Base-by-base conservation (phyloP, 2,329 filamentous ascomycete species). In the Colletotrichum endophyticum region DNA sequence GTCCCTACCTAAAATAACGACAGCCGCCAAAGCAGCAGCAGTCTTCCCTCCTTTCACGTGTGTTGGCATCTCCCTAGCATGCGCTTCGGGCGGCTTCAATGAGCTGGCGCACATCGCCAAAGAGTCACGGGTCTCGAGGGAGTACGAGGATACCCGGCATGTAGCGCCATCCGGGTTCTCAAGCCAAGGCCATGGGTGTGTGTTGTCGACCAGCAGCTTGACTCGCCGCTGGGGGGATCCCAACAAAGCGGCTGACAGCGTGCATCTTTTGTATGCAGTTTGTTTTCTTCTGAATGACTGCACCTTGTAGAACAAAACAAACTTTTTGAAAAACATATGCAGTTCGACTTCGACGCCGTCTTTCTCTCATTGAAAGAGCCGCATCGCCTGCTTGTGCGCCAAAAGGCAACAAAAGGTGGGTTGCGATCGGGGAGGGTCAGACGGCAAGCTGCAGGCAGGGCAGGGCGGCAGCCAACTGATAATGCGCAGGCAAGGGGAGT, bases 1-100 rank as follows among this genome's bases (percentile, higher is more conserved):
- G 30, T 30, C 61, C 69, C 73, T 16, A 44, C 57, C 34, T n/a
- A 22, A 12, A 67, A 56, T 53, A 56, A 68, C 34, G 22, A 75
- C 62, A 22, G 19, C 64, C 30, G 59, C 25, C 19, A 61, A 66
- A 70, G 61, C 68, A 66, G 12, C 69, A 27, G 59, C 22, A 25
- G 7, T 62, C 25, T 30, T 32, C 28, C 59, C 15, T 62, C 15
- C 57, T 49, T 75, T 75, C 56, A 64, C 56, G n/a, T 75, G 73
- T 39, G 56, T 61, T 34, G 61, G 22, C 70, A 63, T 49, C 57
- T 63, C 12, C 62, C 36, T 61, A 49, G 34, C n/a, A 39, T 27
- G 96, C 92, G 78, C 94, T 94, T 85, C 98, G 96, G 0, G 96
- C 95, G 2, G 96, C 92, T 84, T 98, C 96, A 80, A 97, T 98